A percentile compares a stretch with the other conserved stretches of the same genome.
Conservation (phyloP, 2,329 filamentous ascomycete species). For the Arthrobotrys entomopaga region DNA sequence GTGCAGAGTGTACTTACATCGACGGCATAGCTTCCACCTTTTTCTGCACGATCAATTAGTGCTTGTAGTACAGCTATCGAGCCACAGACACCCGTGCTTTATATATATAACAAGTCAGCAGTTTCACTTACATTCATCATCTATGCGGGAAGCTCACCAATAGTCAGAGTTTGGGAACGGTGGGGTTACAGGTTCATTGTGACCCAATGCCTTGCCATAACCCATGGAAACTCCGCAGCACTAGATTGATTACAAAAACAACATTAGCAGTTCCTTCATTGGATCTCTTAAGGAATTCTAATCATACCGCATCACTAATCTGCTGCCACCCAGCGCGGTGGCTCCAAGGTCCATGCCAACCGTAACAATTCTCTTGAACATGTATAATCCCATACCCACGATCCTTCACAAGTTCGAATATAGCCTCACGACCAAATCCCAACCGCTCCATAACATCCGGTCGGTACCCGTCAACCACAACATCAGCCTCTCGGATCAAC, state of each 20-base stretch:
- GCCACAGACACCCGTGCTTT: slow-evolving; percentile 64
- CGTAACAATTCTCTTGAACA: slow-evolving; percentile 68
- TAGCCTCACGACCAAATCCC: slow-evolving; percentile 63
- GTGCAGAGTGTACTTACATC: slow-evolving; percentile 60
- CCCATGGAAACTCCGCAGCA: slow-evolving; percentile 64
- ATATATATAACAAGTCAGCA: slow-evolving; percentile 44
- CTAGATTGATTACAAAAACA: slow-evolving; percentile 15
- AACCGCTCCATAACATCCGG: slow-evolving; percentile 65
- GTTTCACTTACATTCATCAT: background rate
- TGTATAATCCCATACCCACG: slow-evolving; percentile 65
- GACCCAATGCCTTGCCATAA: slow-evolving; percentile 65
- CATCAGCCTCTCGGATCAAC: slow-evolving; percentile 66
- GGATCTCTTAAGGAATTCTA: slow-evolving; percentile 12
- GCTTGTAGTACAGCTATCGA: slow-evolving; percentile 63
- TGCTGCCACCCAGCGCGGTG: slow-evolving; percentile 68
- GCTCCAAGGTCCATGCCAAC: slow-evolving; percentile 66
- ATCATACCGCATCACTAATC: slow-evolving; percentile 65
- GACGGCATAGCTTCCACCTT: slow-evolving; percentile 63
- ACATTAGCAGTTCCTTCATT: too few relatives aligned
- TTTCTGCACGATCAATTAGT: slow-evolving; percentile 61
- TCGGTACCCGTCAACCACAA: slow-evolving; percentile 67
- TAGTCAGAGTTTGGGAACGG: slow-evolving; percentile 65
- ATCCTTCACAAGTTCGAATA: slow-evolving; percentile 63
- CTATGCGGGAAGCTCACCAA: slow-evolving; percentile 54
- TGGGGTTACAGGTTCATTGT: slow-evolving; percentile 64